Conservation (phyloP, 768 basidiomycete species). For the Serendipita vermifera region DNA sequence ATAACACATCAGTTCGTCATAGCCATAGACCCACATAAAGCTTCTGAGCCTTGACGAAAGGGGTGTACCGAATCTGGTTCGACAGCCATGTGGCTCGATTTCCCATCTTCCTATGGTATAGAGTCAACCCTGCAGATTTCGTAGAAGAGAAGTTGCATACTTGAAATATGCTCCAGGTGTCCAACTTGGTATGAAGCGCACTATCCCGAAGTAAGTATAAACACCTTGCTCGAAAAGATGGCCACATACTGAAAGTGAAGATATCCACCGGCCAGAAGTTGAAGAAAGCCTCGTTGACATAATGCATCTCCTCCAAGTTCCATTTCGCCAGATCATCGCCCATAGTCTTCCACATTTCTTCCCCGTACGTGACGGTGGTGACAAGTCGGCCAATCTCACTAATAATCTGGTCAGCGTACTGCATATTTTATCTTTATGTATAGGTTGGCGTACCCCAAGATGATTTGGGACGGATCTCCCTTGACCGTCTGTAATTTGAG, state of each 20-base stretch:
- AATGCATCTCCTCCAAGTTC: background rate
- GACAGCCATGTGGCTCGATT: background rate
- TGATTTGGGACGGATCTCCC: too few species aligned
- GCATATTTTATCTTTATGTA: too few species aligned
- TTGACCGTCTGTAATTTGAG: background rate
- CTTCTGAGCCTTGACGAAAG: background rate
- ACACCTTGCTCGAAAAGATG: background rate
- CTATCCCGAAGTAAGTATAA: background rate
- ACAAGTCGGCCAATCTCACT: background rate
- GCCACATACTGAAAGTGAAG: background rate
- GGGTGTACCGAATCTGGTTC: background rate
- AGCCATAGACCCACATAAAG: too few species aligned
- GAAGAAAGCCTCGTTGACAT: background rate
- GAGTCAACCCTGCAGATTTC: too few species aligned
- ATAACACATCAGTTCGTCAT: background rate
- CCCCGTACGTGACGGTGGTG: background rate
- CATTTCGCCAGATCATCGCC: background rate
- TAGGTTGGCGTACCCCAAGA: too few species aligned
- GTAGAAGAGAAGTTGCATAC: background rate
- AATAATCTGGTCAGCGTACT: too few species aligned
- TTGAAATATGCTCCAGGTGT: background rate
- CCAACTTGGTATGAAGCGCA: constrained; percentile 5
- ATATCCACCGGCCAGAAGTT: constrained; percentile 1
- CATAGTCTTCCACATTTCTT: constrained; percentile 2
- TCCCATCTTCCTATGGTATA: constrained; percentile 5